phyloP scores from a whole-genome alignment of 371 early-diverging fungal genomes.

The Lichtheimia ornata region DNA sequence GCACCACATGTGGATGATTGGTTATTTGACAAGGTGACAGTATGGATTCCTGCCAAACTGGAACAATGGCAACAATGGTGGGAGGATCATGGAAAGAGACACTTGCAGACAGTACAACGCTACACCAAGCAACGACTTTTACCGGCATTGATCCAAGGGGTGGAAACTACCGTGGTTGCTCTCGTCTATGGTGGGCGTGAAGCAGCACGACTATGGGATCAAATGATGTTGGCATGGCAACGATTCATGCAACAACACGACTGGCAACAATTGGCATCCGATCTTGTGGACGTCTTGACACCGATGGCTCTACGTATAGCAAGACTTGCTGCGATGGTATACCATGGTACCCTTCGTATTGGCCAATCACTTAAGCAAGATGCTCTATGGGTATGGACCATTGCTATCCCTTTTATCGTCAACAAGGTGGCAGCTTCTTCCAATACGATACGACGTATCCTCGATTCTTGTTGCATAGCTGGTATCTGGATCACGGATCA shows the following conservation, averaged over 20 bases:
- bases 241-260: slow-evolving; percentile 25
- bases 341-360: slow-evolving; percentile 12
- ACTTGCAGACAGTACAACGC: not conserved
- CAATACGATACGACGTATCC: not conserved
- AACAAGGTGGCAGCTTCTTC: slow-evolving; percentile 6
- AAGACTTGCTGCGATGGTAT: slow-evolving; percentile 16
- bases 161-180: slow-evolving; percentile 6
- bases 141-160: slow-evolving; percentile 4
- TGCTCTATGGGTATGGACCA: slow-evolving; percentile 16
- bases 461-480: not conserved
- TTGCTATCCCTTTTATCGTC: slow-evolving; percentile 10
- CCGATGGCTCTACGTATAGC: slow-evolving; percentile 10
- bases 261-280: slow-evolving; percentile 27
- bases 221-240: slow-evolving; percentile 18
- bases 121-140: slow-evolving; percentile 7
- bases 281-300: slow-evolving; percentile 17
- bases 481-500: not conserved
- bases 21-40: slow-evolving; percentile 36
- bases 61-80: slow-evolving; percentile 27
- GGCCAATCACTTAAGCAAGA: slow-evolving; percentile 19
- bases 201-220: not conserved
- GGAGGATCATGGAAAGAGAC: slow-evolving; percentile 19
- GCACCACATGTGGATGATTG: slow-evolving; percentile 39
- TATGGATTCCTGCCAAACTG: slow-evolving; percentile 21
- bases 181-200: not conserved